Conservation (phyloP, 176 grass and related monocot species). For the Oryza meyeriana region DNA sequence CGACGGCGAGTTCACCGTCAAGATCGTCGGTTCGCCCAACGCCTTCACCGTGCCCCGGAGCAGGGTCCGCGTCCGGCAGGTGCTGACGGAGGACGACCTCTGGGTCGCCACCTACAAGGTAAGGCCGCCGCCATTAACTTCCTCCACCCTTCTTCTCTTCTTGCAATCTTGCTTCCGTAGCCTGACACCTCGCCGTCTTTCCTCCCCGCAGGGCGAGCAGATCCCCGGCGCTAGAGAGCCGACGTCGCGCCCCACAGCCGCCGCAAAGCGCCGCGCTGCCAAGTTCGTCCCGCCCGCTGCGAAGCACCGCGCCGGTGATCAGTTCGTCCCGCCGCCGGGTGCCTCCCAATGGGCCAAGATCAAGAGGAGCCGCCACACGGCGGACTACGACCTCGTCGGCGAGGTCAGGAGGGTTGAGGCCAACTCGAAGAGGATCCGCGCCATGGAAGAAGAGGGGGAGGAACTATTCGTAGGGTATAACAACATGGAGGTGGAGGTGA, state of each 20-base stretch:
- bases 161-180: background rate
- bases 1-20: slow-evolving; percentile 34
- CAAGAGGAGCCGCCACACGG: slow-evolving; percentile 1
- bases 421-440: slow-evolving; percentile 9
- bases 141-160: background rate
- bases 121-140: background rate
- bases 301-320: background rate
- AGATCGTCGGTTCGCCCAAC: slow-evolving; percentile 30
- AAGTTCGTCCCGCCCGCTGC: background rate
- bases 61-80: slow-evolving; percentile 14
- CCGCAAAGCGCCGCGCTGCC: too few relatives aligned
- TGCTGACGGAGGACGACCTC: slow-evolving; percentile 21
- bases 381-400: background rate
- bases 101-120: slow-evolving; percentile 62
- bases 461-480: background rate
- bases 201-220: slow-evolving; percentile 3
- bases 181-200: background rate
- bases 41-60: background rate
- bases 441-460: background rate
- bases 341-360: background rate
- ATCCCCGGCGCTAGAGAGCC: background rate
- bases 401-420: background rate
- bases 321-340: background rate
- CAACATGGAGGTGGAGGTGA: background rate
- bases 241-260: background rate